Base-by-base conservation (phyloP, 768 basidiomycete species). In the Pisolithus albus region DNA sequence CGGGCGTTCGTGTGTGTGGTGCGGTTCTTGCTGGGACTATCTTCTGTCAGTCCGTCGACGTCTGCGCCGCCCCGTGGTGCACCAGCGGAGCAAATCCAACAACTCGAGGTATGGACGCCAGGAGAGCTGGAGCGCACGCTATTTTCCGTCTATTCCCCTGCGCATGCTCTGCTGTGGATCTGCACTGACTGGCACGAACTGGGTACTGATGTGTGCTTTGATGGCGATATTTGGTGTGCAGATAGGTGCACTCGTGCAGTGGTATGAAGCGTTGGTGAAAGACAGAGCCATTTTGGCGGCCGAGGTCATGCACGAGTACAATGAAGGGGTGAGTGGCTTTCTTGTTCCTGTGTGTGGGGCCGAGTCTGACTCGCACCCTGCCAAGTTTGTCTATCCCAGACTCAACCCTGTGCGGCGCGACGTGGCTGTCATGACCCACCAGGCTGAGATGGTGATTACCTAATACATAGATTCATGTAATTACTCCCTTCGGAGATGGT, bases 251-350 rank as follows among this genome's bases (percentile, higher is more conserved):
- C 9, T 61, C 26, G 36, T 50, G 16, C 30, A 58, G 34, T 55
- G 79, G 43, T 92, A 85, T 66, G 77, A 78, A 34, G 72, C 74
- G 1, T 63, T 90, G 52, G 46, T 92, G 16, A 91, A 88, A 62
- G 90, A 92, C 70, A 81, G 76, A 57, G 80, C 76, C 38, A 79
- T 88, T 44, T 77, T 92, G 52, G 78, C 86, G 9, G 78, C 84
- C 3, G 90, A 92, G 62, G 86, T 91, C 16, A 75, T 92, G 77
- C 79, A 82, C 60, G 90, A 92, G 66, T 92, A 92, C 60, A 86
- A 92, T 55, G 73, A 82, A 64, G 81, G 79, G 69, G 90, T 89
- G 56, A 37, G 82, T 75, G 2, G 34, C 10, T 16, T 16, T 8
- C 11, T 38, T 30, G 2, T 18, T 16, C 10, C n/a, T n/a, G 40